Conservation (phyloP, 1,284 basidiomycete genomes). For the Sanghuangporus weigelae region DNA sequence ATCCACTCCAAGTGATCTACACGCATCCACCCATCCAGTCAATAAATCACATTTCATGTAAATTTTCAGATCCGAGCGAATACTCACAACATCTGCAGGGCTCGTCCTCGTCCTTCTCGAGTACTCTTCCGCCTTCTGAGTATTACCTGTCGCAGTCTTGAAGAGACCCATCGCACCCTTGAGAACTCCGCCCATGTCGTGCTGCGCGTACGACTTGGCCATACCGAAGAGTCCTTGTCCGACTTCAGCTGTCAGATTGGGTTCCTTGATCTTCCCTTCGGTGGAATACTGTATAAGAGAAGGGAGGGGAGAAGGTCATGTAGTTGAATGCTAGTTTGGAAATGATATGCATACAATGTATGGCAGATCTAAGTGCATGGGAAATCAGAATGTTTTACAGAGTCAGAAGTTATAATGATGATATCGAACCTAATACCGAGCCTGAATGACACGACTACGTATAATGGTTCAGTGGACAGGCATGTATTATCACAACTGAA, state of each 20-base stretch:
- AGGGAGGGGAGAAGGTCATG: neutral
- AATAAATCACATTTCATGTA: neutral
- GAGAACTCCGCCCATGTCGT: constrained; percentile 74
- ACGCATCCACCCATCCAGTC: neutral
- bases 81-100: constrained; percentile 60
- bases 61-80: neutral
- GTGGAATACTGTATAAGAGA: constrained; percentile 65
- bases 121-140: constrained; percentile 56
- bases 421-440: constrained; percentile 49
- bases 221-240: constrained; percentile 71
- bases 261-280: constrained; percentile 91
- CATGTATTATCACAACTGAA: no score
- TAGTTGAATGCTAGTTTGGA: neutral
- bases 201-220: constrained; percentile 64
- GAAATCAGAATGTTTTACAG: neutral
- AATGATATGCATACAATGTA: constrained; percentile 42
- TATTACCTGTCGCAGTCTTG: constrained; percentile 41
- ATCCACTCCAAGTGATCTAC: constrained; percentile 80
- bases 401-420: neutral
- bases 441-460: constrained; percentile 62
- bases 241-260: constrained; percentile 75
- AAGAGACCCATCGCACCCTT: constrained; percentile 46
- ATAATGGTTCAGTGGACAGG: neutral
- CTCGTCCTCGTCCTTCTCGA: constrained; percentile 71
- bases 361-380: constrained; percentile 44